Evolutionary conservation across 2,329 filamentous ascomycete species (phyloP).

Genomic region (Colletotrichum sp.): DNA sequence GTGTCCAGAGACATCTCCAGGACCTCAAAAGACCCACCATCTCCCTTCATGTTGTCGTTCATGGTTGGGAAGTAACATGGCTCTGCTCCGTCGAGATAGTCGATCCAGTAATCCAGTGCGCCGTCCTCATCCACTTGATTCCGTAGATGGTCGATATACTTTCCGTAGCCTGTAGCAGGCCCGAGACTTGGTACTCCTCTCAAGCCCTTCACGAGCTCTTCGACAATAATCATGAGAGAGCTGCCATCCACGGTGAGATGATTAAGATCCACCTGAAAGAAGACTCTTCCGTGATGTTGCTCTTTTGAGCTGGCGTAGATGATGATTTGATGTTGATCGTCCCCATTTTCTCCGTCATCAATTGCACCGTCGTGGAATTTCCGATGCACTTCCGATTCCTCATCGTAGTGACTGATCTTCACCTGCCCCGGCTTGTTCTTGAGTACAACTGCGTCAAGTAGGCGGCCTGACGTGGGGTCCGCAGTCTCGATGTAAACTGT

Average conservation of each 20-base stretch:
- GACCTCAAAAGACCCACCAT: not conserved
- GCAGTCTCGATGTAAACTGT: slow-evolving; percentile 2
- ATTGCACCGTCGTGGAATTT: not conserved
- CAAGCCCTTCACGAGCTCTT: not conserved
- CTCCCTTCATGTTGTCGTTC: not conserved
- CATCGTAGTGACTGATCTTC: slow-evolving; percentile 9
- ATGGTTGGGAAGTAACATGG: slow-evolving; percentile 25
- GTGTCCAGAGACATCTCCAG: not conserved
- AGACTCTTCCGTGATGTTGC: no score
- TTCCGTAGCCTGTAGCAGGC: slow-evolving; percentile 13
- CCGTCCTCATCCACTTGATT: slow-evolving; percentile 6
- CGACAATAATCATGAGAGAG: slow-evolving; percentile 4
- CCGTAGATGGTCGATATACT: slow-evolving; percentile 25
- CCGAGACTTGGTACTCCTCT: not conserved
- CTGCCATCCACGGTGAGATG: slow-evolving; percentile 11
- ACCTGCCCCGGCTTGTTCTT: slow-evolving; percentile 1
- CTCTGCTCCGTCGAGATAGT: slow-evolving; percentile 21
- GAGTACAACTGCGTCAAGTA: slow-evolving; percentile 11
- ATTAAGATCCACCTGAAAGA: slow-evolving; percentile 6
- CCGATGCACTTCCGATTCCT: not conserved
- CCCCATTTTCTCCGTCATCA: not conserved
- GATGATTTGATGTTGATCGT: not conserved
- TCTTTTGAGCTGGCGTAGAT: not conserved
- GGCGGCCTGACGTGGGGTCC: not conserved
- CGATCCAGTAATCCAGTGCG: slow-evolving; percentile 25